Conservation (phyloP, 208 protist species). For the Leishmania gerbilli region DNA sequence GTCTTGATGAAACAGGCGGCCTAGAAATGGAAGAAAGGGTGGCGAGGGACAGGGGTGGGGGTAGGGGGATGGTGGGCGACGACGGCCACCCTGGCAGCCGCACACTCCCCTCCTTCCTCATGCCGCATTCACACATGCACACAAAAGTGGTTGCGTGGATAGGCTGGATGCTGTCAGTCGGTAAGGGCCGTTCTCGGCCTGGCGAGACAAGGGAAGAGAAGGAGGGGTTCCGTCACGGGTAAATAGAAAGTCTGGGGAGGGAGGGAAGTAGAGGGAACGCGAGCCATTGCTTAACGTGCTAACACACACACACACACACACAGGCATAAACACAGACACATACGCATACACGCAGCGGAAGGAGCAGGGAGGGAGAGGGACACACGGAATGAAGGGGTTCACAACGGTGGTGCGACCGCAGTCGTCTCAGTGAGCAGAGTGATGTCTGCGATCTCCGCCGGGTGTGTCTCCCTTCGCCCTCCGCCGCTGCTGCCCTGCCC, state of each 20-base stretch:
- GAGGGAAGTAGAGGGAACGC: neutral
- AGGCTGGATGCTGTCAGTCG: neutral
- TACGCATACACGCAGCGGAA: neutral
- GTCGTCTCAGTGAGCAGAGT: neutral
- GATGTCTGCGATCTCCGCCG: neutral
- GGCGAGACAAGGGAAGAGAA: neutral
- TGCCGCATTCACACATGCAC: neutral
- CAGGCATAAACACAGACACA: neutral
- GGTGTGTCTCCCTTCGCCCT: neutral
- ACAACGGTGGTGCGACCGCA: neutral
- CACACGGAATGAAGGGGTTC: neutral
- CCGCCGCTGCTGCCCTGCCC: neutral
- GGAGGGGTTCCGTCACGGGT: neutral
- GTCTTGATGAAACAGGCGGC: neutral
- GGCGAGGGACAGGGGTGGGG: neutral
- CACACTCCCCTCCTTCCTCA: neutral
- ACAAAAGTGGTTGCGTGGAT: neutral
- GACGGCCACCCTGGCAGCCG: neutral
- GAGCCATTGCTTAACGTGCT: neutral
- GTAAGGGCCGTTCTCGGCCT: neutral
- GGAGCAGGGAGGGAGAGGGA: conserved; percentile 15
- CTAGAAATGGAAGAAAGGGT: neutral
- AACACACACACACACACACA: neutral
- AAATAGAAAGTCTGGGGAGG: neutral
- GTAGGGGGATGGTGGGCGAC: neutral